Evolutionary conservation across 805 yeast genomes (phyloP).

Genomic region (Nakazawaea ernobii): DNA sequence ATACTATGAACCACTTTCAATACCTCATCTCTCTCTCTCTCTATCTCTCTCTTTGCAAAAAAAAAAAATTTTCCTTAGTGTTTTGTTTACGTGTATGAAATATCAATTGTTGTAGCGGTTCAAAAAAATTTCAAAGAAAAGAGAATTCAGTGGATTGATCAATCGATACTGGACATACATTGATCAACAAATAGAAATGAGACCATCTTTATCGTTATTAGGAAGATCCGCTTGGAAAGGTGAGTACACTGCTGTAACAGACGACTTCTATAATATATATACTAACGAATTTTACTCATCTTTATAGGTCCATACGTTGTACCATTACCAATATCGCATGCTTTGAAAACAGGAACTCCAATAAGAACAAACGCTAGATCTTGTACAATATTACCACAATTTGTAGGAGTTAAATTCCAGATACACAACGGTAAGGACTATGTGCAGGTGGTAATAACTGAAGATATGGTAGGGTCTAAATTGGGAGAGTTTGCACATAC

Average conservation of each 20-base stretch:
- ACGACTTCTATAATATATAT: not conserved
- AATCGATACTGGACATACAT: not conserved
- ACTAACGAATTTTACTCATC: not conserved
- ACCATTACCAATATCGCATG: conserved; percentile 88
- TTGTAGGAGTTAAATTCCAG: conserved; percentile 91
- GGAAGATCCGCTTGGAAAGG: conserved; percentile 60
- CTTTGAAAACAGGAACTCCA: conserved; percentile 73
- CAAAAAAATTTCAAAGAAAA: not conserved
- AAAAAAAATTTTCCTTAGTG: not conserved
- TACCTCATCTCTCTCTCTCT: conserved; percentile 11
- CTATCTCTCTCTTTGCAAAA: conserved; percentile 9
- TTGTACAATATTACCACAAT: conserved; percentile 92
- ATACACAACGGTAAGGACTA: conserved; percentile 95
- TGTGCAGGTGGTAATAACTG: conserved; percentile 78
- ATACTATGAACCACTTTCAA: not conserved
- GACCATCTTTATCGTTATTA: conserved; percentile 31
- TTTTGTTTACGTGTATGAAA: not conserved
- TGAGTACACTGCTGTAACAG: conserved; percentile 14
- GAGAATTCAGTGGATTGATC: not conserved
- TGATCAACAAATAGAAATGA: conserved; percentile 23
- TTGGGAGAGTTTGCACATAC: conserved; percentile 95
- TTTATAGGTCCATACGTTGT: conserved; percentile 79
- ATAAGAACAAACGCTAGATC: conserved; percentile 94
- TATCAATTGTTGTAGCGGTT: not conserved
- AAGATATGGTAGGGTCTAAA: conserved; percentile 95